Evolutionary conservation across 2,329 filamentous ascomycete genomes (phyloP), one percentile per base, ranked within the genome.

Genomic region (Ceratocystis lukuohia): DNA sequence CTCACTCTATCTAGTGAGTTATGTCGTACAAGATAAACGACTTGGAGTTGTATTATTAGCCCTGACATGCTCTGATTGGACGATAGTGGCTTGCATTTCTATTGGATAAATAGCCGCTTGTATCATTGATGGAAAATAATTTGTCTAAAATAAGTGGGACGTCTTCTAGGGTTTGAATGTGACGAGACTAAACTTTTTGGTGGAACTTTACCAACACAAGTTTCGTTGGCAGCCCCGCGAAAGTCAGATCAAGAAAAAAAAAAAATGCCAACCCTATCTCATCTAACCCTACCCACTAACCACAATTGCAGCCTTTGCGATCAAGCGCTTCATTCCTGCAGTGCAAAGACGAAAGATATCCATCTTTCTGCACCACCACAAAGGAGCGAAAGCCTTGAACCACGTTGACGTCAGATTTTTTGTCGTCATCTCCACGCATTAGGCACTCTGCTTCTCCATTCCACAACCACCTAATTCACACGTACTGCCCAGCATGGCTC

Each of bases 401-500:
- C 56, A 59, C 56, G 1, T 30, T 20, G 30, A 59, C 30, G 25
- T 59, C 56, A 4, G 8, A n/a, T 37, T 28, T 56, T 28, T 59
- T 59, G 30, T 25, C n/a, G 56, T 59, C 56, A 25, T 37, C 17
- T 25, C 17, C 28, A 63, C 44, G 6, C 30, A 20, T 22, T 33
- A 46, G 61, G 46, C 15, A 50, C 28, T 22, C 44, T 45, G 61
- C 44, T 48, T 50, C 44, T 28, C 37, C 28, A 41, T 15, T 28
- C 33, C 5, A 57, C 64, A 37, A 65, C 45, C 17, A 50, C 33
- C 30, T 15, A 28, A 59, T 30, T 46, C 44, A 65, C 4, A 65
- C 28, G 22, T 20, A 64, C 61, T 61, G 66, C 64, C 67, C 67
- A 68, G 76, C 69, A 97, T 96, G 93, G 80, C 92, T 74, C 92